Evolutionary conservation across 768 basidiomycete genomes (phyloP).

Genomic region (Tephrocybe sp.): DNA sequence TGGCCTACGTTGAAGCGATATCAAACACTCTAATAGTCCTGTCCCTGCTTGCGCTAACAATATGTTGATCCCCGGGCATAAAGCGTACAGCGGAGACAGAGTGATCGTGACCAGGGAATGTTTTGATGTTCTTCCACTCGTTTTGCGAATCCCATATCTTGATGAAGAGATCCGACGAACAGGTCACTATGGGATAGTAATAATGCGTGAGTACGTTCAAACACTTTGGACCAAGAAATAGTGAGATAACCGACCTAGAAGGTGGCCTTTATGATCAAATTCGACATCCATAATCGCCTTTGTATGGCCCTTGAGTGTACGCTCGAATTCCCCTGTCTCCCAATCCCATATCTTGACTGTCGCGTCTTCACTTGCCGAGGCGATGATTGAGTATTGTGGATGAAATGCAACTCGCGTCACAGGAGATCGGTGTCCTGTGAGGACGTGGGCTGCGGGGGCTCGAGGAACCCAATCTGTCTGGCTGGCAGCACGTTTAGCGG

Average conservation of each 20-base stretch:
- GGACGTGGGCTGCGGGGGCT: slow-evolving; percentile 76
- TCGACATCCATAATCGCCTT: slow-evolving; percentile 86
- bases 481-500: slow-evolving; percentile 54
- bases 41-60: slow-evolving; percentile 88
- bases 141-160: slow-evolving; percentile 91
- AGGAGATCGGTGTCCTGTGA: slow-evolving; percentile 73
- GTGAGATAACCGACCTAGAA: slow-evolving; percentile 57
- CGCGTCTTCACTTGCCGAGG: slow-evolving; percentile 85
- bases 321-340: slow-evolving; percentile 92
- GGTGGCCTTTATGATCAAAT: slow-evolving; percentile 83
- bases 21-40: slow-evolving; percentile 86
- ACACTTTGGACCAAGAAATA: neutral
- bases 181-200: slow-evolving; percentile 39
- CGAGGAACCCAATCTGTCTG: slow-evolving; percentile 89
- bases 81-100: slow-evolving; percentile 86
- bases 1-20: slow-evolving; percentile 76
- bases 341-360: slow-evolving; percentile 96
- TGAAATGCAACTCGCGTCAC: slow-evolving; percentile 85
- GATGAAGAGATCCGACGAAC: slow-evolving; percentile 86
- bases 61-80: slow-evolving; percentile 78
- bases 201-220: neutral
- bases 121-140: slow-evolving; percentile 88
- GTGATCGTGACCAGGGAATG: slow-evolving; percentile 89
- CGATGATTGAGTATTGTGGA: slow-evolving; percentile 79
- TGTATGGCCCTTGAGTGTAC: slow-evolving; percentile 91